Evolutionary conservation across 23 red algal genomes (phyloP).

Genomic region (Pyropia yezoensis): DNA sequence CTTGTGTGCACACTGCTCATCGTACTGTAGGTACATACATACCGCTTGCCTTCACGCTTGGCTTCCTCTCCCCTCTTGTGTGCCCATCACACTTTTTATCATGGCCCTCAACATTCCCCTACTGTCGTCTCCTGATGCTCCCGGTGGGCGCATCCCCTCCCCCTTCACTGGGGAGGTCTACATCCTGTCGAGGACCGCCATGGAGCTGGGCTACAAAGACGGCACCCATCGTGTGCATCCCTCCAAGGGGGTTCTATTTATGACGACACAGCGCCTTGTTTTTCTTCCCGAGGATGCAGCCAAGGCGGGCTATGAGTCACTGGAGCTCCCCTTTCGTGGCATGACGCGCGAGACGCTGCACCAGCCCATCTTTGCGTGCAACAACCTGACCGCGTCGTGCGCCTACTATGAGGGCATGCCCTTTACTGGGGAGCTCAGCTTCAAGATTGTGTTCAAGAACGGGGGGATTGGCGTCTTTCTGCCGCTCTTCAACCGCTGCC

Average conservation of each 20-base stretch:
- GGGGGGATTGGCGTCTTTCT: constrained; percentile 66
- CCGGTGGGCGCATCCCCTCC: constrained; percentile 36
- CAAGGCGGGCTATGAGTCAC: constrained; percentile 25
- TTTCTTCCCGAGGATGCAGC: constrained; percentile 2
- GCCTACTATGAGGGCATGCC: constrained; percentile 64
- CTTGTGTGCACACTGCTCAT: too few relatives aligned
- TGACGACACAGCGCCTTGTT: constrained; percentile 60
- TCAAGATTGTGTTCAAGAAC: constrained; percentile 49
- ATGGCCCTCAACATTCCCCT: constrained; percentile 68
- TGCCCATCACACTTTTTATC: too few relatives aligned
- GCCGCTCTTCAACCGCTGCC: constrained; percentile 50
- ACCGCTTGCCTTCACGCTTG: too few relatives aligned
- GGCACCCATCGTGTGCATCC: constrained; percentile 14
- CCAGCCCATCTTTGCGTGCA: constrained; percentile 65
- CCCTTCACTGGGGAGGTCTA: constrained; percentile 69
- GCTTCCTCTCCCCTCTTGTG: too few relatives aligned
- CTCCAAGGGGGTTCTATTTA: constrained; percentile 50
- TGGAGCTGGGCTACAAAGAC: constrained; percentile 17
- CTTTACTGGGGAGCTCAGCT: constrained; percentile 36
- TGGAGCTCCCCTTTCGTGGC: constrained; percentile 70
- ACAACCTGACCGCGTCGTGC: constrained; percentile 36
- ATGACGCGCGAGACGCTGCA: constrained; percentile 47
- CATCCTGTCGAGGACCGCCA: constrained; percentile 50
- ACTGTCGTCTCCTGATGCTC: neutral
- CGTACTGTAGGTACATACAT: too few relatives aligned